A percentile compares a stretch with the other conserved stretches of the same genome.
These are phyloP conservation scores for Dioscorea cayenensis DNA, from an alignment of 116 monocot species.

Conservation along the genomic window DNA sequence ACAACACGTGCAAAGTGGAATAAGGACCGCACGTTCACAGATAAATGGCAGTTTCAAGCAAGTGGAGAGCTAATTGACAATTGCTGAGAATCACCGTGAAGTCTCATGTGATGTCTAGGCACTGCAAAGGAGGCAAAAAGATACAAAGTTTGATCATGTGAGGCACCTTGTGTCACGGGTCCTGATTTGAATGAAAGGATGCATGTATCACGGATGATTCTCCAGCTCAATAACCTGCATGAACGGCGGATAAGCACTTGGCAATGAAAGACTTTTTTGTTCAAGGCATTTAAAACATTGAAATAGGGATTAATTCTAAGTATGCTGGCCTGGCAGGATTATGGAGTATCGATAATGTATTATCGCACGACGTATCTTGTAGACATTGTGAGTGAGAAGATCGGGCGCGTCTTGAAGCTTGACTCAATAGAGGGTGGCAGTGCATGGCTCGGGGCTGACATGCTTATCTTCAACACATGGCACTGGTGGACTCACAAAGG, in stretches of 20 bases:
- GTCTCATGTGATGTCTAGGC: not conserved
- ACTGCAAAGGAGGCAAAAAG: not conserved
- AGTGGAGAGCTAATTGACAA: not conserved
- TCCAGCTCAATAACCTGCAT: not conserved
- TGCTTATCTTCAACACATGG: slow-evolving; percentile 72
- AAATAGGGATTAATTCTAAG: not conserved
- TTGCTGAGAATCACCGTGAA: not conserved
- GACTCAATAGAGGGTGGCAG: slow-evolving; percentile 49
- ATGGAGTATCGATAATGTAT: slow-evolving; percentile 33
- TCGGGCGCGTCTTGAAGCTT: slow-evolving; percentile 54
- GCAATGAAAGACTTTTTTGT: too few relatives aligned
- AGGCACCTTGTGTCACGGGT: not conserved
- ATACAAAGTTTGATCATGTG: not conserved
- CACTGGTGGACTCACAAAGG: slow-evolving; percentile 77
- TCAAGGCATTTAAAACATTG: not conserved
- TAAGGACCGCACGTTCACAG: not conserved
- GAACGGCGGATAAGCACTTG: too few relatives aligned
- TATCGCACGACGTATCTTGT: slow-evolving; percentile 56
- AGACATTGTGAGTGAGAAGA: slow-evolving; percentile 42
- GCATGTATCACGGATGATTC: not conserved
- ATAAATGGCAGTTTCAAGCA: not conserved
- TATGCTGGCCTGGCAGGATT: slow-evolving; percentile 24
- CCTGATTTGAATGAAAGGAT: not conserved
- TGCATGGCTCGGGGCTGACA: slow-evolving; percentile 44
- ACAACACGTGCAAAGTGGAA: not conserved